Evolutionary conservation across 169 alveolate species (phyloP).

Genomic region (Plasmodium ovale): DNA sequence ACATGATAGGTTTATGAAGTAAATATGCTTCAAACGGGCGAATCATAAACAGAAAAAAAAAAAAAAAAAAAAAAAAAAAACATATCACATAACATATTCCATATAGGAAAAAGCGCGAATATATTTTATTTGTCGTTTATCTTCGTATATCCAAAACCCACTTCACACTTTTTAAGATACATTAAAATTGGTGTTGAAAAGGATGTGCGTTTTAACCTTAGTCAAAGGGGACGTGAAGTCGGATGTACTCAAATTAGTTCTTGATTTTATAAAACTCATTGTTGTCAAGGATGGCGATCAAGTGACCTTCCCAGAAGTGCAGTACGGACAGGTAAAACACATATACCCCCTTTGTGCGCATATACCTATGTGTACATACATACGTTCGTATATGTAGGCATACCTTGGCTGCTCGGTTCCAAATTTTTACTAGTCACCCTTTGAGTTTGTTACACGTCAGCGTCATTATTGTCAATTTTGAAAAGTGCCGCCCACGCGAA

Average conservation of each 20-base stretch:
- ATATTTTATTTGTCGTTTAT: neutral
- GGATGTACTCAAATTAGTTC: slow-evolving; percentile 47
- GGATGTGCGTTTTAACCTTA: slow-evolving; percentile 42
- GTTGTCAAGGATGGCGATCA: slow-evolving; percentile 27
- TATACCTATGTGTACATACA: neutral
- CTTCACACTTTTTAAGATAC: no score
- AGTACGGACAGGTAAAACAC: slow-evolving; percentile 26
- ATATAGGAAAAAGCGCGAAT: neutral
- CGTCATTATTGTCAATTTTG: no score
- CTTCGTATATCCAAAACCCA: neutral
- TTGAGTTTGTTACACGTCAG: no score
- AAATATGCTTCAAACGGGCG: neutral
- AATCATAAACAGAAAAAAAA: neutral
- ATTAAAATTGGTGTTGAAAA: no score
- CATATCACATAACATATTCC: neutral
- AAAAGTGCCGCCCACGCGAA: no score
- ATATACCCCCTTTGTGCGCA: neutral
- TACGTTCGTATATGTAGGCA: neutral
- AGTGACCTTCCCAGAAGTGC: slow-evolving; percentile 35
- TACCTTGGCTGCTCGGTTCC: no score
- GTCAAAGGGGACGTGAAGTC: slow-evolving; percentile 59
- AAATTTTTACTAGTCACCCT: no score
- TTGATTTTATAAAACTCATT: slow-evolving; percentile 37
- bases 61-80: neutral
- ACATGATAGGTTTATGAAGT: no score